These are phyloP conservation scores for Zygoascus bituminiphila DNA, from an alignment of 805 yeast species.

Conservation along the genomic window DNA sequence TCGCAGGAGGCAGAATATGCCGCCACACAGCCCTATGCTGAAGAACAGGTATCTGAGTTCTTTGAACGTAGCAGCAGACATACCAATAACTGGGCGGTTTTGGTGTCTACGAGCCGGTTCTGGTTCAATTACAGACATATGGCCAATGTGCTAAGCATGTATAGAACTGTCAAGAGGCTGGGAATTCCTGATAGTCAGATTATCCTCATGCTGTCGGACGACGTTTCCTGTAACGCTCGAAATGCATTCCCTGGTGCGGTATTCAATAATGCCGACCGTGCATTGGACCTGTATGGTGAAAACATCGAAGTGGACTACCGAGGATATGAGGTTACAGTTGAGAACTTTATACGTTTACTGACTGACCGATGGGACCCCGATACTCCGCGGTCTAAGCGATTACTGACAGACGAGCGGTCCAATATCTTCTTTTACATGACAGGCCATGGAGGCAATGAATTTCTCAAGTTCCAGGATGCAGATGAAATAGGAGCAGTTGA, in stretches of 20 bases:
- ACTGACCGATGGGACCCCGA: constrained; percentile 95
- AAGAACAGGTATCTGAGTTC: background rate
- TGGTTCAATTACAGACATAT: constrained; percentile 98
- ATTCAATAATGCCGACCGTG: constrained; percentile 87
- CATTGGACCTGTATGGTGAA: constrained; percentile 87
- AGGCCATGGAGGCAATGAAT: constrained; percentile 98
- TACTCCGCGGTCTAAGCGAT: constrained; percentile 85
- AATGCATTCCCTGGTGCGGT: constrained; percentile 95
- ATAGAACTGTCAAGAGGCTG: constrained; percentile 87
- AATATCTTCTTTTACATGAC: constrained; percentile 92
- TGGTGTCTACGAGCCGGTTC: constrained; percentile 91
- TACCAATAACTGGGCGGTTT: constrained; percentile 48
- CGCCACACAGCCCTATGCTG: background rate
- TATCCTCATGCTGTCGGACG: constrained; percentile 92
- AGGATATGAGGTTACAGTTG: constrained; percentile 97
- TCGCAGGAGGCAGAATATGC: background rate
- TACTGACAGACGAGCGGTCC: constrained; percentile 87
- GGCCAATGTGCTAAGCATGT: constrained; percentile 92
- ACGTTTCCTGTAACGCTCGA: constrained; percentile 93
- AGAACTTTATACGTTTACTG: constrained; percentile 81
- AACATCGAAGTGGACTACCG: constrained; percentile 92
- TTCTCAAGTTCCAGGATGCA: constrained; percentile 95
- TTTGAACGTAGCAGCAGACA: constrained; percentile 13
- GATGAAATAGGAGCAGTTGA: constrained; percentile 95
- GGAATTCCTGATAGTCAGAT: constrained; percentile 98